Conservation (phyloP, 805 yeast species). For the Saccharomycopsis malanga region DNA sequence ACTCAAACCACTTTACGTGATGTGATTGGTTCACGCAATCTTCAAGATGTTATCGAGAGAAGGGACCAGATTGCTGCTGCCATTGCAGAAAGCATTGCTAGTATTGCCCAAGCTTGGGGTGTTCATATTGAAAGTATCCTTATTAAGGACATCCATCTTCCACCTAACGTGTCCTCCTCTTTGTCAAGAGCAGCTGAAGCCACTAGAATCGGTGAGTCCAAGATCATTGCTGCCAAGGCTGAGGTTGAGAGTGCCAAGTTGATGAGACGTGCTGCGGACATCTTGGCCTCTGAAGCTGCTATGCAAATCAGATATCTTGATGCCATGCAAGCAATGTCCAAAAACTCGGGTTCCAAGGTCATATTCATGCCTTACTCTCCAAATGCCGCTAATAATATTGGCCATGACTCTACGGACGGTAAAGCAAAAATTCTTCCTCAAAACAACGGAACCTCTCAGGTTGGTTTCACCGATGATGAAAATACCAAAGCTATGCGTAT, state of each 20-base stretch:
- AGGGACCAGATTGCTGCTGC: slow-evolving; percentile 64
- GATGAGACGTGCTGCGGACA: slow-evolving; percentile 75
- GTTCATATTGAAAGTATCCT: slow-evolving; percentile 59
- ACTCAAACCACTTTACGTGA: slow-evolving; percentile 70
- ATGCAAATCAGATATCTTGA: slow-evolving; percentile 74
- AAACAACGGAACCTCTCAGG: not conserved
- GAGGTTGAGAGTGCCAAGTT: slow-evolving; percentile 70
- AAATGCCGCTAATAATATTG: slow-evolving; percentile 9
- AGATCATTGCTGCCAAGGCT: slow-evolving; percentile 67
- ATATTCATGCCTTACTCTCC: slow-evolving; percentile 59
- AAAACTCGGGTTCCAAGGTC: slow-evolving; percentile 53
- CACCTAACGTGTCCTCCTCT: slow-evolving; percentile 48
- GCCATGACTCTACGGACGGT: not conserved
- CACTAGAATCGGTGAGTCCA: slow-evolving; percentile 67
- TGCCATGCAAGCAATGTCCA: slow-evolving; percentile 73
- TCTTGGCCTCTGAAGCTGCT: slow-evolving; percentile 65
- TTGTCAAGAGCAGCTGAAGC: slow-evolving; percentile 72
- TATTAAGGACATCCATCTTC: slow-evolving; percentile 57
- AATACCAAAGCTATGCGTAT: not conserved
- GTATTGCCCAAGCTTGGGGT: slow-evolving; percentile 65
- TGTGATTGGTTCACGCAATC: slow-evolving; percentile 56
- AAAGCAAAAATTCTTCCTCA: not conserved
- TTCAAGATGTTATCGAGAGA: slow-evolving; percentile 68
- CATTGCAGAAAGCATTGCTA: slow-evolving; percentile 52
- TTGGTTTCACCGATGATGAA: not conserved